Conservation (phyloP, 2,329 filamentous ascomycete species). For the Colletotrichum lindemuthianum region DNA sequence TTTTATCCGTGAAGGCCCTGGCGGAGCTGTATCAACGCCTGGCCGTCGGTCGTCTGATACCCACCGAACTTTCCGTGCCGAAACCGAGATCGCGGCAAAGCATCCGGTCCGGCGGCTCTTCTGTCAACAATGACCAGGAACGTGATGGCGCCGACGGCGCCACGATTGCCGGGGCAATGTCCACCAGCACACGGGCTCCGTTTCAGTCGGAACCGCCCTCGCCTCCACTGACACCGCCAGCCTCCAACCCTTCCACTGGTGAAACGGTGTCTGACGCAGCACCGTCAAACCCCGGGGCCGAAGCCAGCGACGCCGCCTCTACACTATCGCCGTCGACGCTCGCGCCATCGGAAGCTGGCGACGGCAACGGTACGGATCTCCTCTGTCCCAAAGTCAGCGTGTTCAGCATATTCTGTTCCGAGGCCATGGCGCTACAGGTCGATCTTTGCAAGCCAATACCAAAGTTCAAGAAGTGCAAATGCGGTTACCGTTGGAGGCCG, state of each 20-base stretch:
- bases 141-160: conserved; percentile 11
- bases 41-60: conserved; percentile 43
- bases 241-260: conserved; percentile 34
- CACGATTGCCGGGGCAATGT: conserved; percentile 40
- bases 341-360: conserved; percentile 28
- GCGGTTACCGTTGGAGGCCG: conserved; percentile 48
- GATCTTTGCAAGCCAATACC: conserved; percentile 45
- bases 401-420: conserved; percentile 52
- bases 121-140: conserved; percentile 10
- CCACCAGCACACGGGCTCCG: conserved; percentile 39
- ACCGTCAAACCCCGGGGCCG: conserved; percentile 28
- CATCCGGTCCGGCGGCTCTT: not conserved
- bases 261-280: conserved; percentile 38
- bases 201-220: conserved; percentile 44
- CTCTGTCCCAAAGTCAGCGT: conserved; percentile 49
- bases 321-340: conserved; percentile 32
- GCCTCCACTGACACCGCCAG: conserved; percentile 43
- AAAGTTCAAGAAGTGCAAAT: conserved; percentile 42
- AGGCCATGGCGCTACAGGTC: conserved; percentile 52
- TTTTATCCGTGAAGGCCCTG: conserved; percentile 45
- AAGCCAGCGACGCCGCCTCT: conserved; percentile 39
- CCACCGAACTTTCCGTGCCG: conserved; percentile 41
- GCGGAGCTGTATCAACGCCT: conserved; percentile 49
- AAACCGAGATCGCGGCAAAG: conserved; percentile 36
- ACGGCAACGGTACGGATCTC: conserved; percentile 3